These are phyloP conservation scores for Solanum hybrid DNA, from an alignment of 305 asterid genomes.

Conservation along the genomic window DNA sequence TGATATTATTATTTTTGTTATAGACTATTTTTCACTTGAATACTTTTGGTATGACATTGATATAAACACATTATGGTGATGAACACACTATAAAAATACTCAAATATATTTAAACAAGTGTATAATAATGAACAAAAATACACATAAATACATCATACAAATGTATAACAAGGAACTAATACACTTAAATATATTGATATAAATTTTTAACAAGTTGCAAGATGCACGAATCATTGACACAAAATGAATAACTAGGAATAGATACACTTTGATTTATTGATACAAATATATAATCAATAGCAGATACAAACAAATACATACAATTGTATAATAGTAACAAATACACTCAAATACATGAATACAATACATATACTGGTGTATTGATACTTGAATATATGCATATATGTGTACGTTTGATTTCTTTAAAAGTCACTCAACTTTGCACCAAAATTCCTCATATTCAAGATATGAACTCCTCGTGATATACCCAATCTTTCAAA, in stretches of 20 bases:
- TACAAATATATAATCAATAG: background rate
- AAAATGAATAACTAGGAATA: background rate
- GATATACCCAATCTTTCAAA: background rate
- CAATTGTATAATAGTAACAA: background rate
- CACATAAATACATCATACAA: too few relatives aligned
- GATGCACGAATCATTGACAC: background rate
- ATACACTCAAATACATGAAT: background rate
- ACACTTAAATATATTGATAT: background rate
- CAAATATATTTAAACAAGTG: background rate
- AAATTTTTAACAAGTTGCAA: background rate
- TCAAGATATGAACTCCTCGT: background rate
- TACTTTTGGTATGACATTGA: too few relatives aligned
- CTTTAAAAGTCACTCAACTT: background rate
- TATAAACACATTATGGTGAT: too few relatives aligned
- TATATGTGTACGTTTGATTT: background rate
- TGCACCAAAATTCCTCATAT: background rate
- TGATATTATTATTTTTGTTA: too few relatives aligned
- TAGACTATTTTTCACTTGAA: too few relatives aligned
- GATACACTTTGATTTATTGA: background rate
- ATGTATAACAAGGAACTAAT: background rate
- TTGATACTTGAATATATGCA: too few relatives aligned
- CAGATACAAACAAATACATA: background rate
- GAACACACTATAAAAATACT: too few relatives aligned
- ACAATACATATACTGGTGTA: too few relatives aligned
- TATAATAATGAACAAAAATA: background rate